phyloP scores from a whole-genome alignment of 495 filamentous ascomycete species.

The Hyaloscypha variabilis region DNA sequence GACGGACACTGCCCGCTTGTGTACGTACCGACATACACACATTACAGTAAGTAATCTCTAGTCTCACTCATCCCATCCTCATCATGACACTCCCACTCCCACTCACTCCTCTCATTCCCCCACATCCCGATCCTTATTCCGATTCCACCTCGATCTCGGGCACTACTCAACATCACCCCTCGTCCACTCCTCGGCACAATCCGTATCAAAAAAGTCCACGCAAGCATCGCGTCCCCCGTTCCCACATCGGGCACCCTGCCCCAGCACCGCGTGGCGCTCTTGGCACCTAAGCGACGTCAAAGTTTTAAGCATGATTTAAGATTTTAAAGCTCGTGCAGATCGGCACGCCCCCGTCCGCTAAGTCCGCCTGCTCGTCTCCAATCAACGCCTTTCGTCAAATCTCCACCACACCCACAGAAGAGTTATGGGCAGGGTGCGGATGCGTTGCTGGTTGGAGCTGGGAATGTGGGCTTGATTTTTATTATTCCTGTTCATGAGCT shows the following conservation, averaged over 20 bases:
- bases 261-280: neutral
- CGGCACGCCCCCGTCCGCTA: neutral
- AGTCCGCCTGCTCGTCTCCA: neutral
- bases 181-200: too few relatives aligned
- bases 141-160: too few relatives aligned
- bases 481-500: too few relatives aligned
- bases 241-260: too few relatives aligned
- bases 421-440: too few relatives aligned
- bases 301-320: constrained; percentile 1
- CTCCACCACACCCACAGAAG: neutral
- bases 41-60: too few relatives aligned
- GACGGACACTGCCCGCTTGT: neutral
- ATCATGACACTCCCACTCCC: neutral
- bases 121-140: too few relatives aligned
- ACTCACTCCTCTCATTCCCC: too few relatives aligned
- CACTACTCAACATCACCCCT: too few relatives aligned
- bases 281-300: neutral
- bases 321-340: neutral
- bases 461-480: too few relatives aligned
- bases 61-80: neutral
- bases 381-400: neutral
- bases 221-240: neutral
- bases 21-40: neutral
- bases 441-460: too few relatives aligned
- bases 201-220: neutral